Conservation (phyloP, 306 rosid species). For the Acacia acuminata region DNA sequence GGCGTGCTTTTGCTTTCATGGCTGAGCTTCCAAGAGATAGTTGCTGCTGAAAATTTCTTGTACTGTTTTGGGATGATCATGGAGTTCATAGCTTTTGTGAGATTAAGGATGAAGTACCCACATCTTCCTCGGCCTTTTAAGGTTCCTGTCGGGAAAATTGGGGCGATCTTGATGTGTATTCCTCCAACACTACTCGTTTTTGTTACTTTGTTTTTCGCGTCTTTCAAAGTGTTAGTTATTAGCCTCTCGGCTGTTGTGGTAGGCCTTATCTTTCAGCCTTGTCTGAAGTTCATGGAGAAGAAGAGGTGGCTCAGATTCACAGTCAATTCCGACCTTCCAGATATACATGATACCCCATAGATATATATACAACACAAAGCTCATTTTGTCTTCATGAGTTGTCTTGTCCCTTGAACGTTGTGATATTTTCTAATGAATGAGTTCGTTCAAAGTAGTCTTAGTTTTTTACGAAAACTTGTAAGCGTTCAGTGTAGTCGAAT, state of each 20-base stretch:
- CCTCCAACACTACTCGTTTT: conserved; percentile 55
- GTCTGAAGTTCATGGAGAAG: conserved; percentile 43
- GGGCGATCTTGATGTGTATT: conserved; percentile 58
- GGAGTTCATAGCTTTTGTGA: conserved; percentile 70
- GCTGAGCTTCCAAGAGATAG: conserved; percentile 76
- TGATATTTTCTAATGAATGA: background rate
- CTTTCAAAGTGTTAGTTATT: conserved; percentile 39
- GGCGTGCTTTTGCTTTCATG: conserved; percentile 68
- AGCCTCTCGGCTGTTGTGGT: conserved; percentile 39
- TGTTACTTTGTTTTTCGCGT: conserved; percentile 46
- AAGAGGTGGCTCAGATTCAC: conserved; percentile 58
- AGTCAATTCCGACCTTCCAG: conserved; percentile 42
- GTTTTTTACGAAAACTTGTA: background rate
- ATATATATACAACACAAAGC: background rate
- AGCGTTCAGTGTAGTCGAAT: background rate
- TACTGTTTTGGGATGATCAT: conserved; percentile 74
- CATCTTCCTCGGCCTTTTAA: conserved; percentile 48
- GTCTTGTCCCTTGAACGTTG: conserved; percentile 16
- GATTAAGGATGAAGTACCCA: conserved; percentile 52
- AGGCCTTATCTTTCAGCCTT: conserved; percentile 47
- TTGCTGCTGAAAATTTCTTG: conserved; percentile 67
- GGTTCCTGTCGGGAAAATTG: conserved; percentile 54
- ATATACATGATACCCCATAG: conserved; percentile 18
- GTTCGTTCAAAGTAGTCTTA: background rate
- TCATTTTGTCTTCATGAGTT: conserved; percentile 22